Percentiles rank a stretch among this genome's conserved stretches.
Evolutionary conservation across 83 land plant genomes (phyloP).

Genomic region (Picea engelmannii): DNA sequence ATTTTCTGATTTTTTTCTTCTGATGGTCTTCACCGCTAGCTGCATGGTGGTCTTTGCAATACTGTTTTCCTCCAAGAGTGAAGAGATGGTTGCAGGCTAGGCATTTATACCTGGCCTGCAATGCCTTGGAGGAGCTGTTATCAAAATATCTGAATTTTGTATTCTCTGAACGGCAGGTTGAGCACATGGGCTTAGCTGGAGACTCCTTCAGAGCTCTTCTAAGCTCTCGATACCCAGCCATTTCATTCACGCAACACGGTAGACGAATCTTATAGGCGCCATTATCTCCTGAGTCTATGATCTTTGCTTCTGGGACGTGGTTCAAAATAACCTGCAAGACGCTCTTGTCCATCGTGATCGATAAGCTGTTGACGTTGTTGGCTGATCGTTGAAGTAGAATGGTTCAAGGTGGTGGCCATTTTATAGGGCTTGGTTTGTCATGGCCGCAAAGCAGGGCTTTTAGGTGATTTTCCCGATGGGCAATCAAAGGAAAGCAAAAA

Average conservation of each 20-base stretch:
- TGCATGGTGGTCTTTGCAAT: too few relatives aligned
- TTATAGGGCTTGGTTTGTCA: too few relatives aligned
- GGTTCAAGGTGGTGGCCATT: too few relatives aligned
- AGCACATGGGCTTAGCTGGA: neutral
- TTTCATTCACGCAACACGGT: neutral
- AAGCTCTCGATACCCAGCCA: neutral
- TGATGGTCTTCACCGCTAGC: too few relatives aligned
- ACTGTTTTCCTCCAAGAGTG: neutral
- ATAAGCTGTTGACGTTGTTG: too few relatives aligned
- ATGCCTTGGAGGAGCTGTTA: neutral
- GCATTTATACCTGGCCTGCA: slow-evolving; percentile 3
- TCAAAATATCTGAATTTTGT: slow-evolving; percentile 1
- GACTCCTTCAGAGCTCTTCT: neutral
- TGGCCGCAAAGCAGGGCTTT: too few relatives aligned
- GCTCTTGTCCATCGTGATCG: neutral
- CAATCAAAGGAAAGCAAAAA: too few relatives aligned
- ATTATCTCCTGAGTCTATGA: neutral
- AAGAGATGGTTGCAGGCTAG: neutral
- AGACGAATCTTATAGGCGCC: neutral
- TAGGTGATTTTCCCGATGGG: too few relatives aligned
- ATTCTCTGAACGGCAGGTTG: neutral
- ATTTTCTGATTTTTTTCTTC: neutral
- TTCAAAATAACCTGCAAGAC: neutral
- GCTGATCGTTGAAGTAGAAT: too few relatives aligned
- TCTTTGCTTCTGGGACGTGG: neutral